Conservation (phyloP, 805 yeast genomes). For the Nakazawaea holstii region DNA sequence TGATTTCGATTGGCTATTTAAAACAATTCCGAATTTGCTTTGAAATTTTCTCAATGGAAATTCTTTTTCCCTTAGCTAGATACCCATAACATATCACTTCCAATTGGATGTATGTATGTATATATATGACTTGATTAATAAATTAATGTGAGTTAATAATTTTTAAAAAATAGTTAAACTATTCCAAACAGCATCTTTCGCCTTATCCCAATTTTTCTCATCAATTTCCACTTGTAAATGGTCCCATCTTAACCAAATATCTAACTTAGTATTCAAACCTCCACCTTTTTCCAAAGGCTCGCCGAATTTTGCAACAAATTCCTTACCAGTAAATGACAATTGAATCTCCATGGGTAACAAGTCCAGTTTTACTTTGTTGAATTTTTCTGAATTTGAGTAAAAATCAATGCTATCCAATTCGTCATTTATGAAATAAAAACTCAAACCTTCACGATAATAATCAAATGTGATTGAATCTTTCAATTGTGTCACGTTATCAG, state of each 20-base stretch:
- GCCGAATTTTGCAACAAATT: constrained; percentile 27
- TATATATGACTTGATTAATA: no score
- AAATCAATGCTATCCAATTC: constrained; percentile 8
- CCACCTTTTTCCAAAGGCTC: constrained; percentile 39
- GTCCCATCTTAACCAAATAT: constrained; percentile 35
- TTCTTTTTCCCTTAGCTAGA: no score
- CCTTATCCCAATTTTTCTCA: constrained; percentile 31
- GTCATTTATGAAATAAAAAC: constrained; percentile 3
- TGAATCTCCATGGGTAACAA: constrained; percentile 18
- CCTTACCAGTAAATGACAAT: constrained; percentile 20
- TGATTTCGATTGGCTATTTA: no score
- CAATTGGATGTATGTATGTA: no score
- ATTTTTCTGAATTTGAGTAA: background rate
- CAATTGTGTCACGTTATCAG: background rate
- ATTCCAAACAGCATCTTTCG: constrained; percentile 22
- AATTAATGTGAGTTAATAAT: no score
- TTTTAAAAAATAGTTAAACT: constrained; percentile 22
- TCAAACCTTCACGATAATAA: background rate
- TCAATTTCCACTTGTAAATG: constrained; percentile 29
- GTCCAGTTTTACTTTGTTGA: background rate
- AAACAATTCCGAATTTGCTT: no score
- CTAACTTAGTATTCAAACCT: constrained; percentile 25
- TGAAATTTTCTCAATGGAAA: no score
- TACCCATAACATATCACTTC: no score
- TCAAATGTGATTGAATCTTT: background rate